Conservation (phyloP, 371 early-diverging fungal genomes). For the Saksenaea oblongispora region DNA sequence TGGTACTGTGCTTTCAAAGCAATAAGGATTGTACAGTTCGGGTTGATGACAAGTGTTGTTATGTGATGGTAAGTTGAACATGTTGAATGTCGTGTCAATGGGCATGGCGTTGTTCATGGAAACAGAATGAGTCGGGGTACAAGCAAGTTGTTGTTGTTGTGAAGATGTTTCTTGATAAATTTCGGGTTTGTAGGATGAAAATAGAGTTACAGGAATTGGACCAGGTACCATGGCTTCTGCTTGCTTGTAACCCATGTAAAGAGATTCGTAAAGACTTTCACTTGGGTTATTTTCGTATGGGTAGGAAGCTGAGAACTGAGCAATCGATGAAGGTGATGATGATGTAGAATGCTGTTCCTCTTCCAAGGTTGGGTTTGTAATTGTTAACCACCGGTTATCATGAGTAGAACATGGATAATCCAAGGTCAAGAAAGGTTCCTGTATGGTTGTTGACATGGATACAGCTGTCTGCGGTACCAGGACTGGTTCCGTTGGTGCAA, state of each 20-base stretch:
- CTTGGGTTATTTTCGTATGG: background rate
- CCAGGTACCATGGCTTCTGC: slow-evolving; percentile 14
- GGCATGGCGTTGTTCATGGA: background rate
- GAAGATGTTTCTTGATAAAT: slow-evolving; percentile 12
- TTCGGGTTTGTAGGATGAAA: slow-evolving; percentile 41
- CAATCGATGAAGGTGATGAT: slow-evolving; percentile 31
- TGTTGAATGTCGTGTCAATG: background rate
- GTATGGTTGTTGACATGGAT: background rate
- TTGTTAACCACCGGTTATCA: background rate
- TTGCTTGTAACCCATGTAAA: background rate
- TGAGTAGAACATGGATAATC: background rate
- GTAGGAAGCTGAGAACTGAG: slow-evolving; percentile 9
- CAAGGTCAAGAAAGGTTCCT: background rate
- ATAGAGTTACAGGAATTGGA: slow-evolving; percentile 23
- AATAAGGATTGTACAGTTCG: background rate
- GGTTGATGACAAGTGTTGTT: background rate
- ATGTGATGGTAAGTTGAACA: background rate
- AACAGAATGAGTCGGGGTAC: background rate
- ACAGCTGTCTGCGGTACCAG: slow-evolving; percentile 4
- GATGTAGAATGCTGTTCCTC: slow-evolving; percentile 33
- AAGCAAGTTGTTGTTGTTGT: slow-evolving; percentile 1
- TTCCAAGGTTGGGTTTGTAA: background rate
- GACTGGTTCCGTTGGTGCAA: background rate
- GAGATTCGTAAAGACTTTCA: background rate
- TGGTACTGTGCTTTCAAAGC: background rate